These are phyloP conservation scores for Coniochaeta pulveracea DNA, from an alignment of 2,329 filamentous ascomycete genomes.

Conservation along the genomic window DNA sequence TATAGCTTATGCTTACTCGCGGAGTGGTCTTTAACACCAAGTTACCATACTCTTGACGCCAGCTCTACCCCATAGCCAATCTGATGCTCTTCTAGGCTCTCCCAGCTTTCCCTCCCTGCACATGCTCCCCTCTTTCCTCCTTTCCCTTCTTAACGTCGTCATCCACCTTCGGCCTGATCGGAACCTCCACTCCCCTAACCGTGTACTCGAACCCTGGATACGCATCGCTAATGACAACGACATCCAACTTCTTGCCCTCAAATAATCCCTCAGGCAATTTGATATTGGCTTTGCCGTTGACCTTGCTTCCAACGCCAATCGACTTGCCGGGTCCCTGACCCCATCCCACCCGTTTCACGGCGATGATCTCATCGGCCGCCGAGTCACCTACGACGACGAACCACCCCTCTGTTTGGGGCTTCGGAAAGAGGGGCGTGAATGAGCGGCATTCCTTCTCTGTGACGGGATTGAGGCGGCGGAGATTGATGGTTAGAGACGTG, in stretches of 20 bases:
- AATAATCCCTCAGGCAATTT: constrained; percentile 42
- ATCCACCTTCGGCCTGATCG: constrained; percentile 34
- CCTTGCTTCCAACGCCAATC: constrained; percentile 29
- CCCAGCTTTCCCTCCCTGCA: neutral
- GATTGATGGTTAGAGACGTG: constrained; percentile 46
- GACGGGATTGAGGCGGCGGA: constrained; percentile 58
- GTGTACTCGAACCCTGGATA: constrained; percentile 65
- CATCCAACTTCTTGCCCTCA: constrained; percentile 52
- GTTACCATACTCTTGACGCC: too few relatives aligned
- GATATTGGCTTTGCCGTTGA: constrained; percentile 44
- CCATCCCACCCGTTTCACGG: constrained; percentile 81
- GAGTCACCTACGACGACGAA: constrained; percentile 69
- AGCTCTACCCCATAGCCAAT: too few relatives aligned
- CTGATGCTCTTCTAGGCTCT: too few relatives aligned
- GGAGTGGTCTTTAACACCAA: too few relatives aligned
- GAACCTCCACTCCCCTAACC: constrained; percentile 37
- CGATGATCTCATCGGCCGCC: constrained; percentile 64
- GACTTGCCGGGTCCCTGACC: constrained; percentile 16
- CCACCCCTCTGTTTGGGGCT: constrained; percentile 88
- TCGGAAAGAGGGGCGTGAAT: constrained; percentile 83
- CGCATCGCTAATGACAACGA: constrained; percentile 73
- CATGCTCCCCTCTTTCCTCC: constrained; percentile 10
- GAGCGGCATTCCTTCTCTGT: constrained; percentile 59
- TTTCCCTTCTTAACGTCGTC: constrained; percentile 33
- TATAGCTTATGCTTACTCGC: too few relatives aligned